These are phyloP conservation scores for Crataegus laevigata DNA, from an alignment of 306 rosid genomes.

Conservation along the genomic window DNA sequence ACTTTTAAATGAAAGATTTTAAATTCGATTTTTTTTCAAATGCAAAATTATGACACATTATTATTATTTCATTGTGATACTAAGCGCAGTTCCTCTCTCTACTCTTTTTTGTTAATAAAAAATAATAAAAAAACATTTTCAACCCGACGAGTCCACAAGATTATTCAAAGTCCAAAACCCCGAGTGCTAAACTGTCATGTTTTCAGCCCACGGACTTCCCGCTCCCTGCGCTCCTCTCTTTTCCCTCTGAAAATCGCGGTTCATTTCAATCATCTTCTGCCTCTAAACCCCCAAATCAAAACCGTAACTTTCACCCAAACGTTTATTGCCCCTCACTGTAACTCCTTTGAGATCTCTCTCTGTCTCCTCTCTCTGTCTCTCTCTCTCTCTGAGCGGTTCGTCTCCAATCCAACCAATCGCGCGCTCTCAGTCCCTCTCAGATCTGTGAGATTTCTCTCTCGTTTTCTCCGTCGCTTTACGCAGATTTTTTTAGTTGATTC, in stretches of 20 bases:
- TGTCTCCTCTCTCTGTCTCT: background rate
- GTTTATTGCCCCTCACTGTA: background rate
- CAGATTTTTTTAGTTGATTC: background rate
- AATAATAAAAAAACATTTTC: too few species aligned
- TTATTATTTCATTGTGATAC: too few species aligned
- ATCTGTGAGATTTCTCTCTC: constrained; percentile 26
- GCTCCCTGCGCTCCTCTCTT: constrained; percentile 20
- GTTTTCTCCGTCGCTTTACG: background rate
- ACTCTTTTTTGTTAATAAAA: too few species aligned
- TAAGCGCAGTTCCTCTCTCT: too few species aligned
- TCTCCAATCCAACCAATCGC: background rate
- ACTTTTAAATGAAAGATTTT: too few species aligned
- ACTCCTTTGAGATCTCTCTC: background rate
- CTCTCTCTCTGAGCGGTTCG: background rate
- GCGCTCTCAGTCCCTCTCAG: constrained; percentile 1
- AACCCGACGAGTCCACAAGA: background rate
- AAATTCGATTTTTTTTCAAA: fast-evolving
- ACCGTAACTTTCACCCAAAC: background rate
- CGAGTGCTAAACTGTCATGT: background rate
- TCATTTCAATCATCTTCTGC: constrained; percentile 7
- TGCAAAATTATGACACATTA: fast-evolving
- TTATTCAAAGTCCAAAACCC: background rate
- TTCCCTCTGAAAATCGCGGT: constrained; percentile 16
- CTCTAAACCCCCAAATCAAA: background rate
- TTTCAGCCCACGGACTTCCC: constrained; percentile 54